Conservation (phyloP, 805 yeast species). For the Cyberlindnera mrakii region DNA sequence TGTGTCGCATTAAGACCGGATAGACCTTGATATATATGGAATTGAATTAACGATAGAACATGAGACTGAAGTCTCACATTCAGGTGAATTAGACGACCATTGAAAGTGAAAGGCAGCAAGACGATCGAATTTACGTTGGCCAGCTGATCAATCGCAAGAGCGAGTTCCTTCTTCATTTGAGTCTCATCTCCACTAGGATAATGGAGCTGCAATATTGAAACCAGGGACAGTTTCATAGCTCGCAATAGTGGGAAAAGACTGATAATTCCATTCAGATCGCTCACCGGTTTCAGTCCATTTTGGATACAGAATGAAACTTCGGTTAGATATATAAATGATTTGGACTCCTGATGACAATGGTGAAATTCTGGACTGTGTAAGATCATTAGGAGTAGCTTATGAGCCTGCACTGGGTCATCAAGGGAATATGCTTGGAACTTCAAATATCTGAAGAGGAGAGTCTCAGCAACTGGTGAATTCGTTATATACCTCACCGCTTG, state of each 20-base stretch:
- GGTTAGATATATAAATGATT: conserved; percentile 5
- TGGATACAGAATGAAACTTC: conserved; percentile 10
- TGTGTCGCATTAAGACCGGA: too few species aligned
- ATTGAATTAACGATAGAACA: too few species aligned
- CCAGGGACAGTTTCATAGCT: too few species aligned
- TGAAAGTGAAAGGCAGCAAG: too few species aligned
- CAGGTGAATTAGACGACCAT: too few species aligned
- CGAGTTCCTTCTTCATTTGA: too few species aligned
- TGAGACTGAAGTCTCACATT: too few species aligned
- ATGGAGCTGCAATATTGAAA: too few species aligned
- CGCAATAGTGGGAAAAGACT: neutral
- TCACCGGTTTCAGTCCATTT: conserved; percentile 7
- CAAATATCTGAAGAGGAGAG: conserved; percentile 4
- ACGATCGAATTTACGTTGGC: too few species aligned
- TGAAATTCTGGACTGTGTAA: neutral
- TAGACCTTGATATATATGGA: too few species aligned
- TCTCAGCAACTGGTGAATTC: neutral
- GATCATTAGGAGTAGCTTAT: neutral
- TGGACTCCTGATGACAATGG: conserved; percentile 1
- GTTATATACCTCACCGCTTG: conserved; percentile 9
- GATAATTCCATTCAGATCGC: neutral
- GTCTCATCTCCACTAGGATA: too few species aligned
- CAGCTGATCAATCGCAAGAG: too few species aligned
- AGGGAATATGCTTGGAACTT: conserved; percentile 7
- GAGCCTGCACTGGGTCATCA: neutral